phyloP scores from a whole-genome alignment of 345 rosid species.

The Hirschfeldia incana region DNA sequence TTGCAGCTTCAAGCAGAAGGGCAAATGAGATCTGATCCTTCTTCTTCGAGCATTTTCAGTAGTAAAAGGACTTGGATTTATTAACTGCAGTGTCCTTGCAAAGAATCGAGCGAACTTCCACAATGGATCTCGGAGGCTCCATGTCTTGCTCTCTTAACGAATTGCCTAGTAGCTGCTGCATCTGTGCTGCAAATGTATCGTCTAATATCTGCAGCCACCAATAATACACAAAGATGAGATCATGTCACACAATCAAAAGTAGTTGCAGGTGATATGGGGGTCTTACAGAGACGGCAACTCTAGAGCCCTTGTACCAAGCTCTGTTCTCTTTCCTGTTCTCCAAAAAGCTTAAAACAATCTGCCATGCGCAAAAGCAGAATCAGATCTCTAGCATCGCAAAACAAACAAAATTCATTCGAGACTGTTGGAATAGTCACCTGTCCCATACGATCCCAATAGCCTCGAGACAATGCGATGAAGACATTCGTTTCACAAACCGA shows the following conservation, averaged over 20 bases:
- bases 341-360: conserved; percentile 89
- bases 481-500: conserved; percentile 70
- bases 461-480: conserved; percentile 78
- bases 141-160: conserved; percentile 79
- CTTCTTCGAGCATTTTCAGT: conserved; percentile 33
- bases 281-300: conserved; percentile 79
- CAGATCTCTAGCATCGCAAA: conserved; percentile 5
- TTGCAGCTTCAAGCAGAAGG: conserved; percentile 36
- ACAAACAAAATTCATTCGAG: not conserved
- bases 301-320: conserved; percentile 95
- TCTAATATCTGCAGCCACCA: conserved; percentile 68
- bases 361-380: conserved; percentile 17
- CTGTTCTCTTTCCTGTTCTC: conserved; percentile 93
- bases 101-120: conserved; percentile 90
- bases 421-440: conserved; percentile 49
- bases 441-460: conserved; percentile 97
- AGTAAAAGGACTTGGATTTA: conserved; percentile 68
- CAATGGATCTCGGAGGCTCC: conserved; percentile 88
- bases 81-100: conserved; percentile 80
- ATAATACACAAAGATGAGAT: not conserved
- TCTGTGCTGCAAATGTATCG: conserved; percentile 89
- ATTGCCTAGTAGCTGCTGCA: conserved; percentile 93
- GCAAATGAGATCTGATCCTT: conserved; percentile 37
- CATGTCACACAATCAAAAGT: not conserved
- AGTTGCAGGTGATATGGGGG: not conserved